Evolutionary conservation across 176 grass and related monocot species (phyloP), one percentile per base, ranked within the genome.

Genomic region (Musa troglodytarum): DNA sequence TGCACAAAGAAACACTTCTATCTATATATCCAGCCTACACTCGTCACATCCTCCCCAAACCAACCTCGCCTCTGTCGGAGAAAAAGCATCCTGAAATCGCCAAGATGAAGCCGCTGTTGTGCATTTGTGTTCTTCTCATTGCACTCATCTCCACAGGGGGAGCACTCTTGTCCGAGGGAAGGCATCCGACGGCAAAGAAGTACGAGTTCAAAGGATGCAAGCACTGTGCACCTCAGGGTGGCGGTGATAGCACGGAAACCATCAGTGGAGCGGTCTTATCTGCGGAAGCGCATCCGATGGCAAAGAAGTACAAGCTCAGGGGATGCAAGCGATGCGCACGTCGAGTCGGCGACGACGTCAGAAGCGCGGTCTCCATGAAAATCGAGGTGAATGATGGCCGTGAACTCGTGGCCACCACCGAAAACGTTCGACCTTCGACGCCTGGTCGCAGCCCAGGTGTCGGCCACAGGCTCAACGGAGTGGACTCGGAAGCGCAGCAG

Each of bases 401-500:
- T 11, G 11, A 25, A 53, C 16, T 54, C 1, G 26, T 65, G 68
- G 15, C 77, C 17, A 77, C 64, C 26, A 78, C 59, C 10, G 84
- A 87, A 52, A 87, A 88, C 19, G 77, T 65, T 52, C 81, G 86
- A 21, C 71, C 84, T 0, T 94, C 82, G 8, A 7, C 43, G 10
- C 96, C 88, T 1, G 96, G 96, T 0, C 86, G 89, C 61, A 95
- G 91, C 62, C 91, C 96, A 0, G 91, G 91, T 0, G 83, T 92
- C 11, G 91, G 96, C 11, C 89, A 99, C 77, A 53, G 9, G 28
- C 5, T 16, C 9, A 22, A 80, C 63, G 78, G 63, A 1, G 75
- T 54, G 9, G 66, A 43, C 34, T 43, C 34, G 34, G 34, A 43
- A 43, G 34, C 34, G 3, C 34, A 43, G 34, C 34, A 5, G 34